Conservation (phyloP, 202 grass and related monocot genomes). For the Digitaria exilis region DNA sequence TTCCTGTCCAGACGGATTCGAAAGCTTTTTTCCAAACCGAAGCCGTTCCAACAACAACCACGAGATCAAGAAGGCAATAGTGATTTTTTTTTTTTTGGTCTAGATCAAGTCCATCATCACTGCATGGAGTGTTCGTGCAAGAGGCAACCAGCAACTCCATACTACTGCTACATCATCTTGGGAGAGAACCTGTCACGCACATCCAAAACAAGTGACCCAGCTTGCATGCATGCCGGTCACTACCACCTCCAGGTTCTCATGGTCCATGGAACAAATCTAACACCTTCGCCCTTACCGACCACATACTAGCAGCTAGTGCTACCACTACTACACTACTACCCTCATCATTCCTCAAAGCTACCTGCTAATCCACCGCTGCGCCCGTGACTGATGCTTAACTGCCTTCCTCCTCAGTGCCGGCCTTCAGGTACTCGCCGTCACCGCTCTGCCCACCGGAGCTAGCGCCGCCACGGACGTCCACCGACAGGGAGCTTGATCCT, state of each 20-base stretch:
- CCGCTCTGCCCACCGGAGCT: slow-evolving; percentile 71
- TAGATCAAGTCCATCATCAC: slow-evolving; percentile 8
- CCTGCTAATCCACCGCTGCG: slow-evolving; percentile 21
- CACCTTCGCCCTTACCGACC: slow-evolving; percentile 16
- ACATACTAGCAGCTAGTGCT: slow-evolving; percentile 21
- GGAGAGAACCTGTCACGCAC: slow-evolving; percentile 53
- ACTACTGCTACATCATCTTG: slow-evolving; percentile 38
- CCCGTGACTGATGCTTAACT: slow-evolving; percentile 27
- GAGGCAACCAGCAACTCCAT: neutral
- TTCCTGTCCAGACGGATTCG: neutral
- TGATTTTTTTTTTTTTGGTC: neutral
- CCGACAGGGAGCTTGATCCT: slow-evolving; percentile 50
- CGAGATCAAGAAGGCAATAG: neutral
- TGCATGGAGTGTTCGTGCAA: no score
- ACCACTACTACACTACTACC: slow-evolving; percentile 27
- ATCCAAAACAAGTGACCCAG: slow-evolving; percentile 66
- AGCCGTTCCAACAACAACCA: neutral
- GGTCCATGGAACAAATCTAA: slow-evolving; percentile 45
- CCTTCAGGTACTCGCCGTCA: slow-evolving; percentile 84
- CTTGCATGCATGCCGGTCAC: slow-evolving; percentile 41
- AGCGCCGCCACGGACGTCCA: slow-evolving; percentile 43
- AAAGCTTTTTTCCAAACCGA: neutral
- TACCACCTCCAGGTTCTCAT: slow-evolving; percentile 72
- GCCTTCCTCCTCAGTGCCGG: slow-evolving; percentile 82
- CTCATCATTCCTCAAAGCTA: slow-evolving; percentile 38